These are phyloP conservation scores for Solanum chaucha DNA, from an alignment of 257 asterid species.

Conservation along the genomic window DNA sequence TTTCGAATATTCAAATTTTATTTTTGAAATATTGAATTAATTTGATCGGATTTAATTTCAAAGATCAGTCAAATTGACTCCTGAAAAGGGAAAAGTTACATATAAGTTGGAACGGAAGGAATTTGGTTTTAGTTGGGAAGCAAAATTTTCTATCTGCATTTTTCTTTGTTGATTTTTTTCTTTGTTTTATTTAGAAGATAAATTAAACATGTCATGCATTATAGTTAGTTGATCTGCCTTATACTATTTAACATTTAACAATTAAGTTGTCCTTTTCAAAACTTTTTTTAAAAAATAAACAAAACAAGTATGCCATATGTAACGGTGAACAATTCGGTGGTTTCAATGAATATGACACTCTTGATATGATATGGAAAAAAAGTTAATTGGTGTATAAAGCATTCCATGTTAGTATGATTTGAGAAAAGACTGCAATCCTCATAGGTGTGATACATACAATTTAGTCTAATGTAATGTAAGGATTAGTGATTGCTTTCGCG, in stretches of 20 bases:
- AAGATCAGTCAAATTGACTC: background rate
- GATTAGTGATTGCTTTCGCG: accelerated
- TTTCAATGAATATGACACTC: background rate
- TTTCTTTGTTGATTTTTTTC: background rate
- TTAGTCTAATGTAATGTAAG: accelerated
- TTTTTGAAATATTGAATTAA: background rate
- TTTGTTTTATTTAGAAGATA: background rate
- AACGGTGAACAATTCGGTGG: background rate
- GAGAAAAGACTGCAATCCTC: background rate
- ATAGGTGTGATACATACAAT: background rate
- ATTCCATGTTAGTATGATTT: background rate
- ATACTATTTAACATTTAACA: background rate
- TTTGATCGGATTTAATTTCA: background rate
- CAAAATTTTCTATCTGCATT: background rate
- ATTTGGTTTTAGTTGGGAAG: background rate
- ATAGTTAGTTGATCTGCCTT: background rate
- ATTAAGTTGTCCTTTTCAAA: background rate
- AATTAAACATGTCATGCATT: background rate
- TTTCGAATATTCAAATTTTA: background rate
- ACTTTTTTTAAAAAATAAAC: background rate
- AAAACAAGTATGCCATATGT: background rate
- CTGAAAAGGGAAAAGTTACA: background rate
- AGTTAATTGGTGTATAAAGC: too few relatives aligned
- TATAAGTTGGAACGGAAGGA: background rate
- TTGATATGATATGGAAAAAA: background rate